Conservation (phyloP, 2,329 filamentous ascomycete genomes). For the Trichothecium sympodiale region DNA sequence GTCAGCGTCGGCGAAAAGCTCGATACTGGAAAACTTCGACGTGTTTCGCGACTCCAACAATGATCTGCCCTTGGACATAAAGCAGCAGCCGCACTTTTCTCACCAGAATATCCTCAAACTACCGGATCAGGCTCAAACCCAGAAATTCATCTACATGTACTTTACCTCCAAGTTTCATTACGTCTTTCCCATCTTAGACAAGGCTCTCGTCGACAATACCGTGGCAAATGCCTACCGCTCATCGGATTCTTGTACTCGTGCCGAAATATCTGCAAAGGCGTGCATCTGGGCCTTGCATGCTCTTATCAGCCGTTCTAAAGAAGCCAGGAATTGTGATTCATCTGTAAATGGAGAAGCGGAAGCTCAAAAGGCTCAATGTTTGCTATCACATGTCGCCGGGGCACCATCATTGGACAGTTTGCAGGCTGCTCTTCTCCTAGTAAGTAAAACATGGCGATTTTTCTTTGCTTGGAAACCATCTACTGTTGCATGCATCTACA, state of each 20-base stretch:
- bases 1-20: too few relatives aligned
- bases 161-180: slow-evolving; percentile 23
- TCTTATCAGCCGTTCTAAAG: background rate
- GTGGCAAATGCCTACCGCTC: slow-evolving; percentile 31
- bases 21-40: too few relatives aligned
- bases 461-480: too few relatives aligned
- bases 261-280: slow-evolving; percentile 25
- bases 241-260: slow-evolving; percentile 8
- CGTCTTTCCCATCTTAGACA: slow-evolving; percentile 38
- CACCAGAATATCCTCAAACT: background rate
- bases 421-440: slow-evolving; percentile 35
- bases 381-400: slow-evolving; percentile 30
- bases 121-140: too few relatives aligned
- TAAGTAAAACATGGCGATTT: slow-evolving; percentile 17
- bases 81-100: background rate
- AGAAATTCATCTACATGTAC: slow-evolving; percentile 6
- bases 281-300: slow-evolving; percentile 35
- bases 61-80: too few relatives aligned
- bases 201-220: slow-evolving; percentile 31
- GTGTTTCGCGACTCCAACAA: too few relatives aligned
- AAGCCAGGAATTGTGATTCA: slow-evolving; percentile 12
- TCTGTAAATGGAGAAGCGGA: background rate
- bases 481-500: too few relatives aligned
- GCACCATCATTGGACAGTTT: slow-evolving; percentile 30
- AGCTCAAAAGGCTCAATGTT: slow-evolving; percentile 25